Evolutionary conservation across 768 basidiomycete species (phyloP), one percentile per base, ranked within the genome.

Genomic region (Suillus sp.): DNA sequence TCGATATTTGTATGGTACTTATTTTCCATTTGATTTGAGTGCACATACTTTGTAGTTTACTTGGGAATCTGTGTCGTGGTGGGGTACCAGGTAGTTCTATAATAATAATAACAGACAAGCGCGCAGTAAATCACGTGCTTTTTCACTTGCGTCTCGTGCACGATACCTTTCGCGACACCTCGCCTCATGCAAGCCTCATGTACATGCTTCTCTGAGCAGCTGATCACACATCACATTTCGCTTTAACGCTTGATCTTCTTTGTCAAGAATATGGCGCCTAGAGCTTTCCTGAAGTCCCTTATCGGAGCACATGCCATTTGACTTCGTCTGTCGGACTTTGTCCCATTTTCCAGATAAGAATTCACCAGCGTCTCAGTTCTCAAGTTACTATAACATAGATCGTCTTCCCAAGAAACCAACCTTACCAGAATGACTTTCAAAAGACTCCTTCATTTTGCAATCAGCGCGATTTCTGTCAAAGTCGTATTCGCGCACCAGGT

Each of bases 401-500:
- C 16, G 35, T 56, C 50, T 37, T 37, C 38, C 37, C 1, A 57
- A 57, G 18, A 6, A 27, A 57, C 37, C 56, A 57, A 40, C 38
- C 25, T 30, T 34, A 30, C 5, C 18, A 27, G 25, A 27, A 57
- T 57, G 56, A 1, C 40, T 38, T 57, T 40, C 25, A 57, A 40
- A 42, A 57, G 18, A 20, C 22, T 57, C 38, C 18, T 57, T 30
- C 56, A 57, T 7, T 40, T 57, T 27, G 56, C 18, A 6, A 40
- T 57, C 40, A 40, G 40, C 25, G 47, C 63, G 55, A 14, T 37
- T 40, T 53, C 51, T 34, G 2, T 34, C 32, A 32, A 11, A n/a
- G 4, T 27, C 25, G 38, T 40, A 20, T 40, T 57, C 9, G 37
- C 56, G 18, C 56, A 68, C 11, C 60, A 66, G 16, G 43, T 51